These are phyloP conservation scores for Phytopythium montanum DNA, from an alignment of 352 stramenopile genomes.

Conservation along the genomic window DNA sequence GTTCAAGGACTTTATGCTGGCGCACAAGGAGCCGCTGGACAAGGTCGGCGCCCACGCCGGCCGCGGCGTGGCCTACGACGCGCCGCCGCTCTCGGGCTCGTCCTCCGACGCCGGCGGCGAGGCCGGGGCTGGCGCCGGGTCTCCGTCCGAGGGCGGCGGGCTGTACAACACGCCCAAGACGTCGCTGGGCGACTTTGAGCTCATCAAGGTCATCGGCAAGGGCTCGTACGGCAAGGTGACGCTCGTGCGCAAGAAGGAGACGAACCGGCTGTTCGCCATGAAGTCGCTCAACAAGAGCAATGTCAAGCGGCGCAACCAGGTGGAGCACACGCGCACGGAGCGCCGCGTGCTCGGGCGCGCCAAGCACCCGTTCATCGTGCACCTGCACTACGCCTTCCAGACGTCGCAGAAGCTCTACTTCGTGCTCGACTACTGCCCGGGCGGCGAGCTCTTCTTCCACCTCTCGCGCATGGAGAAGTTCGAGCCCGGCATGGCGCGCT, in stretches of 20 bases:
- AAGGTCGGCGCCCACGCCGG: conserved; percentile 33
- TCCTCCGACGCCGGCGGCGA: conserved; percentile 28
- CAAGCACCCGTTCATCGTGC: conserved; percentile 92
- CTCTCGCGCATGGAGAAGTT: conserved; percentile 89
- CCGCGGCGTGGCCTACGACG: conserved; percentile 35
- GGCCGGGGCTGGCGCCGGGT: conserved; percentile 18
- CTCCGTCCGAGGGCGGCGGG: conserved; percentile 17
- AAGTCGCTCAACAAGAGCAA: conserved; percentile 90
- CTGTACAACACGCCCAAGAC: conserved; percentile 89
- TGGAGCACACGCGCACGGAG: conserved; percentile 99
- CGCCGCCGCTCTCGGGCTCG: conserved; percentile 25
- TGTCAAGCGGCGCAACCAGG: conserved; percentile 93
- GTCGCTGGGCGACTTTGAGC: conserved; percentile 90
- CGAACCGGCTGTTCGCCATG: conserved; percentile 77
- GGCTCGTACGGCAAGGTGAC: conserved; percentile 91
- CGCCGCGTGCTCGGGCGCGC: conserved; percentile 92
- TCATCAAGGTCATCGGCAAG: conserved; percentile 92
- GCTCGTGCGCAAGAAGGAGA: conserved; percentile 82
- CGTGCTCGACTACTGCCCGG: conserved; percentile 90
- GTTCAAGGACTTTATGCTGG: conserved; percentile 79
- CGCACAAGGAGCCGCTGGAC: conserved; percentile 77
- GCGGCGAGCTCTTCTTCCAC: conserved; percentile 90
- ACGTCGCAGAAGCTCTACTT: conserved; percentile 91
- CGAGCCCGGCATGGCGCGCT: conserved; percentile 79
- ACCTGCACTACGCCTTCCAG: conserved; percentile 90